phyloP scores from a whole-genome alignment of 1,139 yeast species.

The Saccharomyces hybrid region DNA sequence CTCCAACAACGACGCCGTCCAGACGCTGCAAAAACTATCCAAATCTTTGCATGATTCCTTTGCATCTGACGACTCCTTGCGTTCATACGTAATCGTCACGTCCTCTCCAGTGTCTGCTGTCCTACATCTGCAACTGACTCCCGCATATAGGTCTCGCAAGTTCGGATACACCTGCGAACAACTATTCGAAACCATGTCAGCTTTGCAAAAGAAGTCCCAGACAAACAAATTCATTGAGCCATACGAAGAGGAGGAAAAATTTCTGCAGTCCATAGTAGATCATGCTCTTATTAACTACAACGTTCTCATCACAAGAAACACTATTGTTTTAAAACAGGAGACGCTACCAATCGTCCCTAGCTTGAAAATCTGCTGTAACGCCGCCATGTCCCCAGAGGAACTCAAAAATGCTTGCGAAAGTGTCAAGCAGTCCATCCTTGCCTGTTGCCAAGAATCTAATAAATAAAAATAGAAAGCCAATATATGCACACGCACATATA shows the following conservation, averaged over 20 bases:
- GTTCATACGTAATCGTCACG: constrained; percentile 41
- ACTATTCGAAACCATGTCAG: constrained; percentile 23
- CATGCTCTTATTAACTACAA: constrained; percentile 42
- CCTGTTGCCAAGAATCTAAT: constrained; percentile 10
- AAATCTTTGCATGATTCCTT: constrained; percentile 35
- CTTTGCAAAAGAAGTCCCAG: constrained; percentile 26
- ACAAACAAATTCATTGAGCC: constrained; percentile 33
- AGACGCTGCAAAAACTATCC: constrained; percentile 34
- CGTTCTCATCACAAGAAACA: constrained; percentile 62
- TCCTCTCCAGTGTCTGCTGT: constrained; percentile 62
- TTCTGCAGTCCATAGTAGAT: constrained; percentile 60
- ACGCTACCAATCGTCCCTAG: constrained; percentile 70
- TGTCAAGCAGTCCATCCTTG: constrained; percentile 13
- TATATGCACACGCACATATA: not conserved
- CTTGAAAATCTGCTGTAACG: constrained; percentile 53
- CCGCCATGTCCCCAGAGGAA: constrained; percentile 49
- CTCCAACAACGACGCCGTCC: constrained; percentile 31
- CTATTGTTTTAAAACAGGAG: constrained; percentile 66
- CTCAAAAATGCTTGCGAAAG: constrained; percentile 29
- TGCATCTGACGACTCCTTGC: constrained; percentile 29
- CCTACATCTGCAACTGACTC: constrained; percentile 50
- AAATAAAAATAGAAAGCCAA: not conserved
- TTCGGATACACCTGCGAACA: constrained; percentile 27
- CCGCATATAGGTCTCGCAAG: constrained; percentile 31
- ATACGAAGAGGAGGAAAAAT: constrained; percentile 52